These are phyloP conservation scores for Eucalyptus dawsonii DNA, from an alignment of 345 rosid species.

Conservation along the genomic window DNA sequence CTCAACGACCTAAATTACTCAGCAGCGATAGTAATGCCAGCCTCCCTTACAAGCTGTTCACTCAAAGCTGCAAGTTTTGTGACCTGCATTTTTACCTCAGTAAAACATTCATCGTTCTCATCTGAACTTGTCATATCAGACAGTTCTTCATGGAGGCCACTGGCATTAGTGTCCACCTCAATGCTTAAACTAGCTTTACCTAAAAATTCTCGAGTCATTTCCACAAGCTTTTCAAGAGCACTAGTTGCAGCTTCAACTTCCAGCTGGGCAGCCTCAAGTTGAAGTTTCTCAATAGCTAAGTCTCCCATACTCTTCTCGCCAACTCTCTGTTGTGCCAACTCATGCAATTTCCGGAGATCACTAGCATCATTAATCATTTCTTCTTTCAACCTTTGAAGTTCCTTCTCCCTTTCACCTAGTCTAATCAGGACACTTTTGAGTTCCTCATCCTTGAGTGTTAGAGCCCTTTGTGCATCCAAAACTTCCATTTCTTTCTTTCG, in stretches of 20 bases:
- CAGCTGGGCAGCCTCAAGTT: conserved; percentile 68
- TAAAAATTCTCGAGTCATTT: conserved; percentile 54
- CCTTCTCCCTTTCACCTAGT: conserved; percentile 40
- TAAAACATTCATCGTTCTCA: conserved; percentile 21
- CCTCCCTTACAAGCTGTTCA: conserved; percentile 53
- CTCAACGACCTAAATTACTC: neutral
- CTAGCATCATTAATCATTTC: conserved; percentile 47
- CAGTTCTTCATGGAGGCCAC: neutral
- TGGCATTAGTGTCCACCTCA: conserved; percentile 9
- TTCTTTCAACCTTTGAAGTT: conserved; percentile 43
- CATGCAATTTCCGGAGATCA: conserved; percentile 47
- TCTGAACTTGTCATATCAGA: neutral
- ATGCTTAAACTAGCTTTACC: conserved; percentile 32
- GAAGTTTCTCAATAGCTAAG: conserved; percentile 68
- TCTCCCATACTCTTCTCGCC: conserved; percentile 55
- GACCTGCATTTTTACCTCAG: conserved; percentile 39
- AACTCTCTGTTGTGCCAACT: conserved; percentile 54
- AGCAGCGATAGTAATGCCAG: conserved; percentile 30
- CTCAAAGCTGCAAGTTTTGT: conserved; percentile 46
- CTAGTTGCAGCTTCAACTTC: conserved; percentile 74
- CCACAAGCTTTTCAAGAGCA: conserved; percentile 59
- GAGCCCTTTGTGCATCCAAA: conserved; percentile 44
- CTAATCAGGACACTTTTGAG: conserved; percentile 27
- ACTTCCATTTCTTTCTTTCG: conserved; percentile 63
- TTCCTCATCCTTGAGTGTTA: conserved; percentile 53